Base-by-base conservation (phyloP, 768 basidiomycete genomes). In the Boletus pseudo-olivaceus region DNA sequence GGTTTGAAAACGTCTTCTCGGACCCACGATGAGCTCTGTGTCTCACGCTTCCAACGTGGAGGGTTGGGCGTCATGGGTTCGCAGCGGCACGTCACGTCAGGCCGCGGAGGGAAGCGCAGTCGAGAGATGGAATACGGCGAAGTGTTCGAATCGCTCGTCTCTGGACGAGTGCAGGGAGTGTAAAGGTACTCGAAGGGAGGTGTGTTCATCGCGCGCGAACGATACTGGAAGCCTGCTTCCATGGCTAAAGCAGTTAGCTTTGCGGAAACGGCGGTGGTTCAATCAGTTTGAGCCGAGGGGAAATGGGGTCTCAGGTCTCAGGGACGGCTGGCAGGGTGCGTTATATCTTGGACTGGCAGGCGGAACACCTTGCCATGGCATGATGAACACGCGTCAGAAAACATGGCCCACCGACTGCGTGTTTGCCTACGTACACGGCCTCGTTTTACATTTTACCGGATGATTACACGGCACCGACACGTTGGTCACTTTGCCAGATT, bases 1-100 rank as follows among this genome's bases (percentile, higher is more conserved):
- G 74, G 71, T 42, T 72, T 72, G 53, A 72, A 65, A 40, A 72
- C 69, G 58, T 81, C 79, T 66, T 84, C 79, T 47, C 76, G 73
- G 7, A 79, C 79, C 74, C 76, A 73, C 27, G 73, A 62, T 51
- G 66, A 68, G 23, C 60, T 64, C 55, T 72, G 61, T 42, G 64
- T 60, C 49, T 66, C 61, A 42, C 67, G 69, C 55, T 67, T 62
- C 66, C 72, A 68, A 5, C 51, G 66, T 41, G 61, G 30, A 39
- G 60, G 53, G 42, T 34, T 57, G 33, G 61, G 19, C 5, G 55
- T 23, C 7, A 49, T 43, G 48, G 61, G 49, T 27, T 63, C 63
- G 30, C 49, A 55, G 45, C 56, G 55, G 47, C 51, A 64, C 27
- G 56, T 54, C 15, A 49, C 52, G 26, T 59, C 52, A 15, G 53